Evolutionary conservation across 371 early-diverging fungal genomes (phyloP).

Genomic region (Mycotypha africana): DNA sequence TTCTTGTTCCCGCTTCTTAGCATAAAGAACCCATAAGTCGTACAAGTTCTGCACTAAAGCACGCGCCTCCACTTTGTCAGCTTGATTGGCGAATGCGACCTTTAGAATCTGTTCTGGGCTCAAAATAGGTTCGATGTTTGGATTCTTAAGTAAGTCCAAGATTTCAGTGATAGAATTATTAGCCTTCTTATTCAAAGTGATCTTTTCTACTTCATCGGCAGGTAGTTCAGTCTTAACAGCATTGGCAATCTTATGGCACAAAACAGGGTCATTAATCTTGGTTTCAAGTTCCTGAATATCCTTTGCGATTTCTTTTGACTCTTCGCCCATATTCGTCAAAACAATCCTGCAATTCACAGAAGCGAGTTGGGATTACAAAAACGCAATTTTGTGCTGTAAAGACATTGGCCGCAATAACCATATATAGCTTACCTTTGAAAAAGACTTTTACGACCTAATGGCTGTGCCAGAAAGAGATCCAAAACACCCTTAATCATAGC

Average conservation of each 20-base stretch:
- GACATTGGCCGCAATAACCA: too few species aligned
- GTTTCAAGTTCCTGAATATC: constrained; percentile 44
- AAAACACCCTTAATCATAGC: constrained; percentile 57
- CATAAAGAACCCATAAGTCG: constrained; percentile 43
- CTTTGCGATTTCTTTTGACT: constrained; percentile 43
- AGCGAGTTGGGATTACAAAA: not conserved
- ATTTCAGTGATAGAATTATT: constrained; percentile 15
- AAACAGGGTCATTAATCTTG: constrained; percentile 37
- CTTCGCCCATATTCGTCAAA: constrained; percentile 47
- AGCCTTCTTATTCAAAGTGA: not conserved
- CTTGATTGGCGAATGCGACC: constrained; percentile 24
- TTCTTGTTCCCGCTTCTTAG: constrained; percentile 53
- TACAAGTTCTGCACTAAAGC: constrained; percentile 37
- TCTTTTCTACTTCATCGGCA: not conserved
- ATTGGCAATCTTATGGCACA: constrained; percentile 55
- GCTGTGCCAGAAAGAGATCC: constrained; percentile 63
- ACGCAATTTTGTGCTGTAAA: too few species aligned
- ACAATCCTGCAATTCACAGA: constrained; percentile 30
- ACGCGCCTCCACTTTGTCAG: constrained; percentile 13
- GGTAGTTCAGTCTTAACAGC: constrained; percentile 41
- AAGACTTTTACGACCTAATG: constrained; percentile 56
- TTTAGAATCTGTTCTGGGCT: constrained; percentile 35
- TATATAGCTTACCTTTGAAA: constrained; percentile 48
- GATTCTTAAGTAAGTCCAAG: constrained; percentile 36
- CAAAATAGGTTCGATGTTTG: constrained; percentile 38